Percentiles rank a stretch among this genome's conserved stretches.
These are phyloP conservation scores for Angomonas deanei DNA, from an alignment of 208 protist species.

Conservation along the genomic window DNA sequence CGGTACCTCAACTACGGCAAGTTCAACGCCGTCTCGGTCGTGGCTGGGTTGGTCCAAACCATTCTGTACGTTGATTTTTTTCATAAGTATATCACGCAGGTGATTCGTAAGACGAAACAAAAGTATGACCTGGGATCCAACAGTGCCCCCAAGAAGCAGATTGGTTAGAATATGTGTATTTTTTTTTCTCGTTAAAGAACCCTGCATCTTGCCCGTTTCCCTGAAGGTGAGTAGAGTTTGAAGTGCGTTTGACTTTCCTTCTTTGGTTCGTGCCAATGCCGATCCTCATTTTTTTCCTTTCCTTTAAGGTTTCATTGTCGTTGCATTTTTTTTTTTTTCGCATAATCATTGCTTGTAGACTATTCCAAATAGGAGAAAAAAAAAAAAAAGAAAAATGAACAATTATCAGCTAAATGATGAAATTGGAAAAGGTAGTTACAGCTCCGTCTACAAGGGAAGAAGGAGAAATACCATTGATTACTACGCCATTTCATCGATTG, in stretches of 20 bases:
- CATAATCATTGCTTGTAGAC: neutral
- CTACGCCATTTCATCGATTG: slow-evolving; percentile 92
- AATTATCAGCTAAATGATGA: slow-evolving; percentile 93
- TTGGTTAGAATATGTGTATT: neutral
- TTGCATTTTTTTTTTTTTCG: slow-evolving; percentile 4
- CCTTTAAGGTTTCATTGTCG: slow-evolving; percentile 8
- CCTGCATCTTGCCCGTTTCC: no score
- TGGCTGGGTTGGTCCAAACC: slow-evolving; percentile 89
- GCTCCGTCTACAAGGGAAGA: slow-evolving; percentile 92
- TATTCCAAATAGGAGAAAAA: neutral
- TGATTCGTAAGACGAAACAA: slow-evolving; percentile 70
- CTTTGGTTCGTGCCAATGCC: no score
- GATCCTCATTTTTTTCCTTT: slow-evolving; percentile 1
- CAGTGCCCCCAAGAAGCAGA: no score
- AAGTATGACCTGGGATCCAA: slow-evolving; percentile 53
- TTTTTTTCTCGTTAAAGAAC: no score
- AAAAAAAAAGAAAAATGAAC: slow-evolving; percentile 56
- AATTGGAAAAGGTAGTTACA: slow-evolving; percentile 82
- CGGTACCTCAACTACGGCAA: slow-evolving; percentile 67
- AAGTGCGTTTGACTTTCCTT: no score
- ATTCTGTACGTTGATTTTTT: slow-evolving; percentile 96
- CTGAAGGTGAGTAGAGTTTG: no score
- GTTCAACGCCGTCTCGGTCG: slow-evolving; percentile 68
- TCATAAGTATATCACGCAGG: slow-evolving; percentile 92
- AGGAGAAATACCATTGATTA: slow-evolving; percentile 89